These are phyloP conservation scores for Pseudotsuga menziesii DNA, from an alignment of 75 land plant species.

Conservation along the genomic window DNA sequence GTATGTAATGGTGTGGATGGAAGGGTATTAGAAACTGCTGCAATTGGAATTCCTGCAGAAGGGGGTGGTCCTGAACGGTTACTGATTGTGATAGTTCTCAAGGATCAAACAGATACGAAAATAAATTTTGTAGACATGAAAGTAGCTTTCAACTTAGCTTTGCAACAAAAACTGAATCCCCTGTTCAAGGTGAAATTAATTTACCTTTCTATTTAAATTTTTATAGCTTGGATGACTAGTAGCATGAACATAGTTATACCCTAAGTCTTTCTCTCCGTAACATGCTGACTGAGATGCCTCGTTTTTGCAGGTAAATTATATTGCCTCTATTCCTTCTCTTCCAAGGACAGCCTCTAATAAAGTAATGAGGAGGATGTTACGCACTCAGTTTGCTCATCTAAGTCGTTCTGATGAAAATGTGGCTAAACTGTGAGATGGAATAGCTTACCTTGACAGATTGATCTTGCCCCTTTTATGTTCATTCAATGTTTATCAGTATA, in stretches of 20 bases:
- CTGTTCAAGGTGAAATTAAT: constrained; percentile 64
- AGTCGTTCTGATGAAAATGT: neutral
- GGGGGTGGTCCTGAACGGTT: constrained; percentile 92
- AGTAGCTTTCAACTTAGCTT: constrained; percentile 51
- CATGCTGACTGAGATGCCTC: neutral
- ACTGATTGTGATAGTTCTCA: constrained; percentile 69
- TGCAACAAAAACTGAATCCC: constrained; percentile 88
- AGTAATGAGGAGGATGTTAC: constrained; percentile 84
- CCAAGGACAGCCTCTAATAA: constrained; percentile 98
- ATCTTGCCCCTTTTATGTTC: too few relatives aligned
- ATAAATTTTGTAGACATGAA: constrained; percentile 39
- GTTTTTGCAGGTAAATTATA: constrained; percentile 52
- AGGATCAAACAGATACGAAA: constrained; percentile 19
- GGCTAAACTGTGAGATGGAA: constrained; percentile 4
- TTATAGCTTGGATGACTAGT: neutral
- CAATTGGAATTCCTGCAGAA: constrained; percentile 77
- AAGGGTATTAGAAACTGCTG: constrained; percentile 83
- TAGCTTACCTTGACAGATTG: too few relatives aligned
- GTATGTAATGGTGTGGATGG: constrained; percentile 72
- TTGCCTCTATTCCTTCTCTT: constrained; percentile 51
- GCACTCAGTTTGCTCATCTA: constrained; percentile 46
- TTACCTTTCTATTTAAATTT: neutral
- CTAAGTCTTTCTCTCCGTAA: neutral
- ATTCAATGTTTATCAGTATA: too few relatives aligned
- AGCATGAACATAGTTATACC: neutral